Base-by-base conservation (phyloP, 108 stramenopile species). In the Conticribra guillardii region DNA sequence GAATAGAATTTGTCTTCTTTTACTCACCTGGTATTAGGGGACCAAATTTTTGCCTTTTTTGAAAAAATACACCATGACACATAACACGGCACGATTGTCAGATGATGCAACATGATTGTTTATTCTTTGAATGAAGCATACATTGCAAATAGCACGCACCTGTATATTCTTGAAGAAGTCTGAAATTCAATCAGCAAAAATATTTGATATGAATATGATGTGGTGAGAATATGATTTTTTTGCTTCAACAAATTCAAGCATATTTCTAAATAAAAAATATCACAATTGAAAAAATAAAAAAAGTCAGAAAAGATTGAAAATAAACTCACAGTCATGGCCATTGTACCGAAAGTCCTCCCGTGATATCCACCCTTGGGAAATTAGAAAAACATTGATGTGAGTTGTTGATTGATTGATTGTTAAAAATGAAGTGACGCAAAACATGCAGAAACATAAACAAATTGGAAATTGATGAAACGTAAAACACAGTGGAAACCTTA, bases 321-420 rank as follows among this genome's bases (percentile, higher is more conserved):
- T 31, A 2, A 3, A 70, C 69, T 60, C n/a, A 80, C 82, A 28
- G 89, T 89, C 81, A 89, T 76, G 30, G 85, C 87, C 85, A 87
- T 82, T n/a, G 87, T 84, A 29, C 84, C 87, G 56, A 80, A 52
- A 1, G 89, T 88, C 45, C 89, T 82, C 16, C 89, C 89, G 67
- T 90, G 89, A 74, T 87, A 88, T 4, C 81, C 82, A 9, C 87
- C 87, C 21, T 69, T 65, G 33, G 85, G 84, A 60, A 85, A 41
- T n/a, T n/a, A n/a, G n/a, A n/a, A n/a, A n/a, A n/a, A n/a, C n/a
- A n/a, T n/a, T n/a, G n/a, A n/a, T n/a, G n/a, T n/a, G n/a, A n/a
- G n/a, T n/a, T n/a, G n/a, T n/a, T n/a, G n/a, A n/a, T n/a, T n/a
- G n/a, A n/a, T n/a, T n/a, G n/a, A n/a, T n/a, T n/a, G n/a, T n/a